phyloP scores from a whole-genome alignment of 306 rosid species.

The Alnus glutinosa region DNA sequence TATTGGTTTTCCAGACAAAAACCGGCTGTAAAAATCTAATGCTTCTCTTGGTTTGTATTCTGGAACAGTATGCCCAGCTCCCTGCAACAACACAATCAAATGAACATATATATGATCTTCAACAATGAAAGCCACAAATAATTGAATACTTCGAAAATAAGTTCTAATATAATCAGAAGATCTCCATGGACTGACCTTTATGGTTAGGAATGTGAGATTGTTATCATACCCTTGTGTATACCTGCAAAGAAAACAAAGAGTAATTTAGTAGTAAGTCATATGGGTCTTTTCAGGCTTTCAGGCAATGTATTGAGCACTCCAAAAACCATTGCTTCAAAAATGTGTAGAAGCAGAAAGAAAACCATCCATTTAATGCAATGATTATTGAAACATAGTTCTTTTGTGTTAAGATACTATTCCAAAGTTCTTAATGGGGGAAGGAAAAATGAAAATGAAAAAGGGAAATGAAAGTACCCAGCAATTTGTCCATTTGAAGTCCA shows the following conservation, averaged over 20 bases:
- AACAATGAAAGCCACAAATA: neutral
- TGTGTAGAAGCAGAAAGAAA: neutral
- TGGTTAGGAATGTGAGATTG: constrained; percentile 70
- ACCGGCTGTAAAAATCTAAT: constrained; percentile 69
- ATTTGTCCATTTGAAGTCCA: constrained; percentile 78
- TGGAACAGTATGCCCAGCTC: constrained; percentile 95
- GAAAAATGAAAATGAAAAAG: constrained; percentile 9
- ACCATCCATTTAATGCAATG: neutral
- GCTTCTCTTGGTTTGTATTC: constrained; percentile 90
- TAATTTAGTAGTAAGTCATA: neutral
- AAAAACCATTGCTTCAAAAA: neutral
- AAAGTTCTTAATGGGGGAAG: neutral
- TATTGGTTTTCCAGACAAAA: constrained; percentile 52
- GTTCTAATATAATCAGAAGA: neutral
- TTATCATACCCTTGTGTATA: constrained; percentile 70
- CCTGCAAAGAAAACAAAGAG: constrained; percentile 42
- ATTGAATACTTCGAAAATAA: neutral
- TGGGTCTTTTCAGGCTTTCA: neutral
- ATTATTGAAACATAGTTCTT: neutral
- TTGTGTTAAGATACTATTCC: neutral
- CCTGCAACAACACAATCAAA: constrained; percentile 54
- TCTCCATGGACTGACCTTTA: constrained; percentile 55
- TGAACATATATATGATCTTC: neutral
- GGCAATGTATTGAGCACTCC: too few species aligned
- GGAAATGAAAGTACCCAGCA: constrained; percentile 58